Evolutionary conservation across 192 early-diverging fungal species (phyloP).

Genomic region (Backusella tarrabulga): DNA sequence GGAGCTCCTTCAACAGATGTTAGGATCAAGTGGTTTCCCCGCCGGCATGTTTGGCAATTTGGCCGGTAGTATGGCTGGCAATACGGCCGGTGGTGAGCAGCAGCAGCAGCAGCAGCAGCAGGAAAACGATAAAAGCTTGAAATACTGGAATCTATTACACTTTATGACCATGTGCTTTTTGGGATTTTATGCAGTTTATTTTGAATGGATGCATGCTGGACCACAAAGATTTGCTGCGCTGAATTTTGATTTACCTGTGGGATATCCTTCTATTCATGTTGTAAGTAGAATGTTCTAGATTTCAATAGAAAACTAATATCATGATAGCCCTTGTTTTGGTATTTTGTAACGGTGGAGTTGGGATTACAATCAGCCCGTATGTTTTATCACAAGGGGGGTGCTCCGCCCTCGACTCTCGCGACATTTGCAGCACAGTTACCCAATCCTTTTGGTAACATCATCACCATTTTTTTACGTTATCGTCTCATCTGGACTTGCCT

Average conservation of each 20-base stretch:
- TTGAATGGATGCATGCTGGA: conserved; percentile 28
- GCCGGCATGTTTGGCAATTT: conserved; percentile 10
- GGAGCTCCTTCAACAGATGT: neutral
- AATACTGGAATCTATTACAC: conserved; percentile 54
- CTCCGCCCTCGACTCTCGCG: conserved; percentile 38
- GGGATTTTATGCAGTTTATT: conserved; percentile 39
- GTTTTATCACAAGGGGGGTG: conserved; percentile 42
- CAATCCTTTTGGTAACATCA: conserved; percentile 43
- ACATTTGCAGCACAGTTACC: conserved; percentile 47
- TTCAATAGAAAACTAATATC: too few relatives aligned
- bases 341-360: conserved; percentile 51
- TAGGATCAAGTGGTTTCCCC: conserved; percentile 1
- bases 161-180: conserved; percentile 42
- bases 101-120: neutral
- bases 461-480: conserved; percentile 50
- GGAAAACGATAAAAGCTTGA: neutral
- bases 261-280: conserved; percentile 4
- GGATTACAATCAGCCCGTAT: conserved; percentile 47
- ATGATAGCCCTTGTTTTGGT: conserved; percentile 52
- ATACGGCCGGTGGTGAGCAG: conserved; percentile 8
- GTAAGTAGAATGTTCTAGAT: conserved; percentile 7
- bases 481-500: conserved; percentile 53
- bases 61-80: neutral
- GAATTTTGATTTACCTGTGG: neutral
- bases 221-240: conserved; percentile 18